phyloP scores from a whole-genome alignment of 176 grass and related monocot genomes.

The Phragmites australis region DNA sequence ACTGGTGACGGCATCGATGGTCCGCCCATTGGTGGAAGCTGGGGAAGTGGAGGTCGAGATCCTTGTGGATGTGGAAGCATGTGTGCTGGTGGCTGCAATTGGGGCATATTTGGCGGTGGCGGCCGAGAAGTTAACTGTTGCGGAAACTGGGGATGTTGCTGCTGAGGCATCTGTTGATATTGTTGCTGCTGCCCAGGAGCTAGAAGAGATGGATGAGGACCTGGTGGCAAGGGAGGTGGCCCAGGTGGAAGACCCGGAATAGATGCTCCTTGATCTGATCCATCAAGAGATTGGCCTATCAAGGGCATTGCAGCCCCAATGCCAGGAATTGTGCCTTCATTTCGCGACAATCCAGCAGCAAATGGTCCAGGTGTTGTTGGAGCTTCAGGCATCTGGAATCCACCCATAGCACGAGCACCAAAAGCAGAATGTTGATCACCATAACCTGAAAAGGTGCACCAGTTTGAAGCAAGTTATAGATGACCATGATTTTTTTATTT shows the following conservation, averaged over 20 bases:
- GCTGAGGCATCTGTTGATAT: conserved; percentile 71
- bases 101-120: conserved; percentile 69
- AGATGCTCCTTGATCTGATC: conserved; percentile 69
- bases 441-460: conserved; percentile 62
- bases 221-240: conserved; percentile 86
- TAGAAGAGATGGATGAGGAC: conserved; percentile 95
- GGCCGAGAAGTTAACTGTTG: conserved; percentile 59
- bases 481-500: neutral
- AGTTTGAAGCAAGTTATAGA: neutral
- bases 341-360: conserved; percentile 65
- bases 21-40: conserved; percentile 55
- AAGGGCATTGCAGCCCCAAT: conserved; percentile 74
- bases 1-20: conserved; percentile 55
- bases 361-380: conserved; percentile 69
- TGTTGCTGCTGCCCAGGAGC: conserved; percentile 76
- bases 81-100: conserved; percentile 71
- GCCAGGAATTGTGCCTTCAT: conserved; percentile 87
- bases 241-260: conserved; percentile 75
- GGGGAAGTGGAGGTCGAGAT: conserved; percentile 54
- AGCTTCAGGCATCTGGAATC: conserved; percentile 71
- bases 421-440: conserved; percentile 75
- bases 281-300: conserved; percentile 54
- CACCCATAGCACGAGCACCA: conserved; percentile 54
- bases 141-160: conserved; percentile 75
- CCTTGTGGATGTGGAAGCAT: conserved; percentile 81